Conservation (phyloP, 2,329 filamentous ascomycete species). For the Microascus cirrosus region DNA sequence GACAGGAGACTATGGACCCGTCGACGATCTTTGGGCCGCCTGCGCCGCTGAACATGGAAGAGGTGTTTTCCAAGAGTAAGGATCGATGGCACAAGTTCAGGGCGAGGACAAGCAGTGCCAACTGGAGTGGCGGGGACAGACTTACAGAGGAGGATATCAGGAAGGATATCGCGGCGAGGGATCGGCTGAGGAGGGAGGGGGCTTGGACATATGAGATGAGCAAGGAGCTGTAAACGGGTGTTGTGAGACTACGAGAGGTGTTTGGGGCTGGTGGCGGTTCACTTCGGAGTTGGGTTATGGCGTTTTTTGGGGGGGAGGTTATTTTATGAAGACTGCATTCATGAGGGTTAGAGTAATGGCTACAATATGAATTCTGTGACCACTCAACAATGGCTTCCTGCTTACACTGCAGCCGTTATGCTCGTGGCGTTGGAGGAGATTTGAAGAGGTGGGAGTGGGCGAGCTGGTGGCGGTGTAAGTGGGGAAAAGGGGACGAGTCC, state of each 20-base stretch:
- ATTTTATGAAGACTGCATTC: neutral
- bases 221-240: constrained; percentile 20
- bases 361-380: neutral
- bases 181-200: constrained; percentile 70
- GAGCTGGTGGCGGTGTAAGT: no score
- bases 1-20: constrained; percentile 79
- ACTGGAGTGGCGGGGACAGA: constrained; percentile 75
- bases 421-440: no score
- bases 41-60: constrained; percentile 83
- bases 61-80: constrained; percentile 86
- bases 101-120: constrained; percentile 82
- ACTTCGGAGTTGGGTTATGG: neutral
- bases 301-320: neutral
- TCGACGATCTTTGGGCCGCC: constrained; percentile 82
- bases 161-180: constrained; percentile 67
- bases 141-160: constrained; percentile 82
- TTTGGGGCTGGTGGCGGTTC: neutral
- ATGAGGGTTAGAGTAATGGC: neutral
- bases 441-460: no score
- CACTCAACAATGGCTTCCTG: no score
- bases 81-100: constrained; percentile 81
- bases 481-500: neutral
- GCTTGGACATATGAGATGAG: constrained; percentile 67
- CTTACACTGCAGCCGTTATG: no score
- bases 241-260: neutral